Percentiles rank a stretch among this genome's conserved stretches.
These are phyloP conservation scores for Coemansia guatemalensis DNA, from an alignment of 192 early-diverging fungal genomes.

Conservation along the genomic window DNA sequence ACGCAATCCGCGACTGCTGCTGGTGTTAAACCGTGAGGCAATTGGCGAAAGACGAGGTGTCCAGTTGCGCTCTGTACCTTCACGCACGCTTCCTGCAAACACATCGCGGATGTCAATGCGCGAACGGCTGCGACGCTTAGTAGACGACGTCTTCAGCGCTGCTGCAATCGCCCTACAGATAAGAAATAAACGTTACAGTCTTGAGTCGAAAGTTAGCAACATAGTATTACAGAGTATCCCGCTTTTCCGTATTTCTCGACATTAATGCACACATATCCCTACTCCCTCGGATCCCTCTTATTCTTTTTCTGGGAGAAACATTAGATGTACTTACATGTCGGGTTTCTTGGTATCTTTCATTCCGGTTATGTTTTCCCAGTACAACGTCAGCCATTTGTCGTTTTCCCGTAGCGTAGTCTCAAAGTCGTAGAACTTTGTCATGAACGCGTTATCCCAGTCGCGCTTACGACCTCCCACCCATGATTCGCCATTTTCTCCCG, in stretches of 20 bases:
- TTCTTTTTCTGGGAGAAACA: not conserved
- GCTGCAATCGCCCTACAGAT: conserved; percentile 36
- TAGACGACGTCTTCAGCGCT: conserved; percentile 50
- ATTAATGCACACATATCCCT: not conserved
- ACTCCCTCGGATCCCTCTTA: not conserved
- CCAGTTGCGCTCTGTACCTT: not conserved
- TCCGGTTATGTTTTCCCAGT: conserved; percentile 42
- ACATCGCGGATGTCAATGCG: conserved; percentile 51
- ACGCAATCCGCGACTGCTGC: conserved; percentile 9
- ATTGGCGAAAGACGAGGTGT: conserved; percentile 30
- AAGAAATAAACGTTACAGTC: not conserved
- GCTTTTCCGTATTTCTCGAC: not conserved
- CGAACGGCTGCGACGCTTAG: conserved; percentile 34
- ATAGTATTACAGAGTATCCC: not conserved
- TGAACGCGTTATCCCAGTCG: conserved; percentile 54
- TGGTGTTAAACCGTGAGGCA: conserved; percentile 19
- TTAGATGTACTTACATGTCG: conserved; percentile 26
- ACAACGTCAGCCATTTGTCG: conserved; percentile 50
- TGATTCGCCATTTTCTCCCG: conserved; percentile 6
- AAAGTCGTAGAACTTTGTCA: conserved; percentile 45
- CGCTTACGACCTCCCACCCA: conserved; percentile 48
- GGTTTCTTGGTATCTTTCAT: conserved; percentile 34
- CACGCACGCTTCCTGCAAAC: conserved; percentile 25
- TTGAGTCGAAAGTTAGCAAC: not conserved
- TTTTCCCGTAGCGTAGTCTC: conserved; percentile 52